phyloP scores from a whole-genome alignment of 139 green algal genomes.

The Chlorella sp. region DNA sequence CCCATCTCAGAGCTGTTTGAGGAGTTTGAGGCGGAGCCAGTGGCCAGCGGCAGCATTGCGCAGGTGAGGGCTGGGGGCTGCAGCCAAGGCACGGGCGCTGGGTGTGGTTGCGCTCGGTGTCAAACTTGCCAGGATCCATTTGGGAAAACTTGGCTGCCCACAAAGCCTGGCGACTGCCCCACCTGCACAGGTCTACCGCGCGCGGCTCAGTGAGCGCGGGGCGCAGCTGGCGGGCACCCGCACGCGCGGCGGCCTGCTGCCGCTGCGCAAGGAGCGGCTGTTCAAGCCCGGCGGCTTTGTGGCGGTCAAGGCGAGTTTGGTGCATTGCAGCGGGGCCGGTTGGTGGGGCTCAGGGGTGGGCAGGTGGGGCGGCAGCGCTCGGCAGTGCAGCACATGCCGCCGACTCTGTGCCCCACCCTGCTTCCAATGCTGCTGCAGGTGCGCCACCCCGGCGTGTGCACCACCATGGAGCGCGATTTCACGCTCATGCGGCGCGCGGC shows the following conservation, averaged over 20 bases:
- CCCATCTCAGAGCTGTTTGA: conserved; percentile 86
- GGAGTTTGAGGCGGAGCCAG: conserved; percentile 80
- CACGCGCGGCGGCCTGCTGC: conserved; percentile 37
- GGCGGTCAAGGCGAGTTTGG: conserved; percentile 86
- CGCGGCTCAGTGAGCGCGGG: conserved; percentile 39
- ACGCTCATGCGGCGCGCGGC: conserved; percentile 80
- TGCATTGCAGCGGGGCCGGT: too few relatives aligned
- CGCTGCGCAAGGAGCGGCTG: conserved; percentile 34
- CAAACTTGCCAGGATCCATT: too few relatives aligned
- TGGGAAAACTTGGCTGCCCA: neutral
- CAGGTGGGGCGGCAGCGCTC: too few relatives aligned
- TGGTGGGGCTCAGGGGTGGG: too few relatives aligned
- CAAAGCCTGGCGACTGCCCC: too few relatives aligned
- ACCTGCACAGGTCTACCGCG: conserved; percentile 71
- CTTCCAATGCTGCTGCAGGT: conserved; percentile 63
- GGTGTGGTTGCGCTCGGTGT: too few relatives aligned
- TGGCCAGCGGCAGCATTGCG: conserved; percentile 95
- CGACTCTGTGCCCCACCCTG: too few relatives aligned
- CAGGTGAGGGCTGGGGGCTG: too few relatives aligned
- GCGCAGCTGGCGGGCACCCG: conserved; percentile 15
- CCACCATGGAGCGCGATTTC: conserved; percentile 91
- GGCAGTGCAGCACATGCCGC: neutral
- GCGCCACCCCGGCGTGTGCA: conserved; percentile 84
- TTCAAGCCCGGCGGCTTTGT: conserved; percentile 19
- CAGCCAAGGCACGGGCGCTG: too few relatives aligned